phyloP scores from a whole-genome alignment of 495 filamentous ascomycete genomes.

The Podospora pseudoanserina region DNA sequence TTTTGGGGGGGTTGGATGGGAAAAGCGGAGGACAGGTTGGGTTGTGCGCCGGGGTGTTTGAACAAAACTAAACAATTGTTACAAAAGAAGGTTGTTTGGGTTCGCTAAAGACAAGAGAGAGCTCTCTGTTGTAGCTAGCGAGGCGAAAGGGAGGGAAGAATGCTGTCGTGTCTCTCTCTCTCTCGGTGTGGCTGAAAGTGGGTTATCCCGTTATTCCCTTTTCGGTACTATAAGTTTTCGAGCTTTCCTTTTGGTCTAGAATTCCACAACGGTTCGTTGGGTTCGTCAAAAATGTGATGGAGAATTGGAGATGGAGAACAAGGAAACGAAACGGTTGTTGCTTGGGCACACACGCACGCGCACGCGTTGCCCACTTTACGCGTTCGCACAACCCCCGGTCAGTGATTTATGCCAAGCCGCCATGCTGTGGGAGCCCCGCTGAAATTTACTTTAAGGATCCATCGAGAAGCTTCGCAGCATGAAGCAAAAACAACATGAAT shows the following conservation, averaged over 20 bases:
- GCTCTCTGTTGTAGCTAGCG: no score
- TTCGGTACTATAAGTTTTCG: background rate
- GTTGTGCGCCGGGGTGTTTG: background rate
- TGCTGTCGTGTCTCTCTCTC: background rate
- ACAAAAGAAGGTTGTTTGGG: background rate
- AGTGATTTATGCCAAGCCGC: background rate
- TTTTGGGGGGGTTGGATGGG: no score
- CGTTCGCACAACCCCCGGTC: constrained; percentile 6
- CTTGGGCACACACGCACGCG: background rate
- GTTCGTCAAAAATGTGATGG: background rate
- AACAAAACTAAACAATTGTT: background rate
- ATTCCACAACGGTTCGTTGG: no score
- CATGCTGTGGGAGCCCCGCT: background rate
- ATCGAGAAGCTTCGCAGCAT: background rate
- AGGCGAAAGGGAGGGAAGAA: background rate
- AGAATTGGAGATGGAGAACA: background rate
- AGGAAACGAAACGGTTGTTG: background rate
- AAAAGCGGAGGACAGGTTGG: background rate
- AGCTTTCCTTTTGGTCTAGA: no score
- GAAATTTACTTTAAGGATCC: background rate
- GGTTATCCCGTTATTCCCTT: background rate
- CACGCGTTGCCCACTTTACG: constrained; percentile 19
- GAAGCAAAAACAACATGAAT: background rate
- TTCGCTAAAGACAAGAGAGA: background rate
- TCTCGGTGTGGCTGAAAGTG: constrained; percentile 10